Conservation (phyloP, 371 early-diverging fungal species). For the Nematocida minor region DNA sequence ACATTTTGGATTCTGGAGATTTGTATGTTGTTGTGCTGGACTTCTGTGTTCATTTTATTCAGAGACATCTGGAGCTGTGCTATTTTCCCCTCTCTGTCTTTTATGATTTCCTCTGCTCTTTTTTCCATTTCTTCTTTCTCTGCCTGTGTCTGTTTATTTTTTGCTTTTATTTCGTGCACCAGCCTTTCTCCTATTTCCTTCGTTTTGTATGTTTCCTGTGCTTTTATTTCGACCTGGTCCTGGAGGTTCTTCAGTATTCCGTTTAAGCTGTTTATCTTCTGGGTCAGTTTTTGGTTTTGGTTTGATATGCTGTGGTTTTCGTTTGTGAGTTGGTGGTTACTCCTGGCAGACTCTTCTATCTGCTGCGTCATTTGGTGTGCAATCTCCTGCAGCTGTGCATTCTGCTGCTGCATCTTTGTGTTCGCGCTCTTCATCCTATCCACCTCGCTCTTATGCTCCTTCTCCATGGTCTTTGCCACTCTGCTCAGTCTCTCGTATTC, state of each 20-base stretch:
- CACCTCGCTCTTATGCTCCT: conserved; percentile 23
- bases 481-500: conserved; percentile 17
- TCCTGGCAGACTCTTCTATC: not conserved
- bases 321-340: not conserved
- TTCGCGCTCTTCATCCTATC: not conserved
- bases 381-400: not conserved
- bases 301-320: not conserved
- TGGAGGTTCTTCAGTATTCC: not conserved
- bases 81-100: not conserved
- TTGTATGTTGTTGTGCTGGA: not conserved
- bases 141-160: not conserved
- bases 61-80: not conserved
- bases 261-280: not conserved
- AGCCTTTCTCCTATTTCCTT: conserved; percentile 12
- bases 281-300: not conserved
- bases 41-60: not conserved
- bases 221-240: not conserved
- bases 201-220: not conserved
- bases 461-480: conserved; percentile 20
- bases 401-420: not conserved
- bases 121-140: conserved; percentile 4
- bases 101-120: conserved; percentile 38
- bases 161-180: conserved; percentile 12
- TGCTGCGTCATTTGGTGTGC: not conserved
- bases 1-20: not conserved